These are phyloP conservation scores for Platanthera zijinensis DNA, from an alignment of 106 monocot species.

Conservation along the genomic window DNA sequence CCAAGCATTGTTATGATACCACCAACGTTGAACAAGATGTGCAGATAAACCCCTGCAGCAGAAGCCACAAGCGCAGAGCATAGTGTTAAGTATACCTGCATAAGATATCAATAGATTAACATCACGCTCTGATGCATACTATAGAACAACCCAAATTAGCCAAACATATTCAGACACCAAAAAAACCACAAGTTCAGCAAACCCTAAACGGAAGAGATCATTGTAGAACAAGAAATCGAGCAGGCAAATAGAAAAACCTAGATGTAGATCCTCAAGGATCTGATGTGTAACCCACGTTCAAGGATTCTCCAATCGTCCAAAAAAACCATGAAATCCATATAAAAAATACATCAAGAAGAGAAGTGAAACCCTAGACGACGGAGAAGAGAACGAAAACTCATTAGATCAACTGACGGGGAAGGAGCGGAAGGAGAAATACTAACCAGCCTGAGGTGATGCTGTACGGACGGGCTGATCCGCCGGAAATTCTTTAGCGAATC, in stretches of 20 bases:
- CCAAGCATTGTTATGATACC: conserved; percentile 36
- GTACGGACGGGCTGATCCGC: conserved; percentile 58
- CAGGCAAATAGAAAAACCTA: not conserved
- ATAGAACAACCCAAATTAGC: too few relatives aligned
- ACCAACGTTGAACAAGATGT: conserved; percentile 53
- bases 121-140: too few relatives aligned
- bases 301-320: not conserved
- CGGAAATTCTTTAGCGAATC: conserved; percentile 66
- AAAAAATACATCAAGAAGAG: too few relatives aligned
- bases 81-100: conserved; percentile 62
- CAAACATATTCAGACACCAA: too few relatives aligned
- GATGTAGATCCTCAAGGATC: not conserved
- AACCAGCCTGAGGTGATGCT: conserved; percentile 73
- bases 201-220: not conserved
- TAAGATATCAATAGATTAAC: not conserved
- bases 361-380: not conserved
- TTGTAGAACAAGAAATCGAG: not conserved
- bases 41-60: conserved; percentile 52
- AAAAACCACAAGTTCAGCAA: not conserved
- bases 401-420: not conserved
- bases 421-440: not conserved
- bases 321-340: not conserved
- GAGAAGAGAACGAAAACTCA: not conserved
- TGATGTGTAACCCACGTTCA: not conserved
- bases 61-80: conserved; percentile 46